Conservation (phyloP, 305 asterid genomes). For the Solanum hybrid region DNA sequence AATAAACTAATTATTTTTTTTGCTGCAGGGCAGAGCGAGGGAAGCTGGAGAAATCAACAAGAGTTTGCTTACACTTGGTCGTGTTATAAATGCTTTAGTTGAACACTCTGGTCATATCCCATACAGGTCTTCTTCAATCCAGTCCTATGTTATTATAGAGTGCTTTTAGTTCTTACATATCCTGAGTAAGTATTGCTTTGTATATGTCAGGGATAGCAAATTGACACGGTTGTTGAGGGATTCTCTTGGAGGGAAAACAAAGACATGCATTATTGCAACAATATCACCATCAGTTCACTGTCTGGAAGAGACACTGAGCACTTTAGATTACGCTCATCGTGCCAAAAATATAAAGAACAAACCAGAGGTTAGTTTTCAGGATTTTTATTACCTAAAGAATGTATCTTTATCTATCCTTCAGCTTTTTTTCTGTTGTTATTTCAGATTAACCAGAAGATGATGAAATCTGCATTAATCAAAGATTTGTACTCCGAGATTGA, state of each 20-base stretch:
- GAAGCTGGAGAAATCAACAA: conserved; percentile 48
- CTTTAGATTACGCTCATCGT: conserved; percentile 91
- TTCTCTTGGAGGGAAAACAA: conserved; percentile 69
- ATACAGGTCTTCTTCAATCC: conserved; percentile 7
- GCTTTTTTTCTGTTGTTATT: conserved; percentile 8
- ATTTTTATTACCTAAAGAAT: neutral
- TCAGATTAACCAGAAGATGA: conserved; percentile 95
- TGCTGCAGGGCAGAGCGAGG: conserved; percentile 92
- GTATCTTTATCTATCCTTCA: neutral
- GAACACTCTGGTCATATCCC: conserved; percentile 15
- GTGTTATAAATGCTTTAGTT: conserved; percentile 10
- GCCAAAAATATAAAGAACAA: conserved; percentile 96
- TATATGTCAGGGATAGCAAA: conserved; percentile 90
- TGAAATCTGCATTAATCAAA: conserved; percentile 87
- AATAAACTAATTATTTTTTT: neutral
- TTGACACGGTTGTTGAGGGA: conserved; percentile 68
- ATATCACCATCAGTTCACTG: conserved; percentile 71
- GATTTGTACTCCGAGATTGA: conserved; percentile 91
- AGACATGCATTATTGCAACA: conserved; percentile 69
- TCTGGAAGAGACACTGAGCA: conserved; percentile 96
- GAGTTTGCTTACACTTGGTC: conserved; percentile 14
- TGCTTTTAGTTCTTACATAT: neutral
- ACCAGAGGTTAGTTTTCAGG: conserved; percentile 65
- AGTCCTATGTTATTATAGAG: neutral
- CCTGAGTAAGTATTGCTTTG: neutral